phyloP scores from a whole-genome alignment of 2,329 filamentous ascomycete species.

The Trichoderma sp. region DNA sequence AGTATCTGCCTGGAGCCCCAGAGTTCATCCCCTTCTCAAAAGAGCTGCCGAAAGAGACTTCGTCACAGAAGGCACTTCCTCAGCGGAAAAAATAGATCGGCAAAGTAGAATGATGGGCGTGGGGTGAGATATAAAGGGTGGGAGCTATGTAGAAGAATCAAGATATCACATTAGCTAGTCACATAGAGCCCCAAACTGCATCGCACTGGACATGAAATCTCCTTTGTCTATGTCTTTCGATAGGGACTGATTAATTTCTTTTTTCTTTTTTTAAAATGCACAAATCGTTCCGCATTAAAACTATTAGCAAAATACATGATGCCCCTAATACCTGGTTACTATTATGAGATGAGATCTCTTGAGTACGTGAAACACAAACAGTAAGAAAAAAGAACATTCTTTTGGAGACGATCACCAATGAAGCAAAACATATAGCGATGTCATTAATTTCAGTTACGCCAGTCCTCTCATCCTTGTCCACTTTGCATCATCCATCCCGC shows the following conservation, averaged over 20 bases:
- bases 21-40: constrained; percentile 88
- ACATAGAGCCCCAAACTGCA: not conserved
- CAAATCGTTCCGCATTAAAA: constrained; percentile 13
- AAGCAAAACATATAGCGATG: constrained; percentile 19
- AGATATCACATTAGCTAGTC: not conserved
- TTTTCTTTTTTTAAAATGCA: not conserved
- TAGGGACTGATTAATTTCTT: not conserved
- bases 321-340: constrained; percentile 13
- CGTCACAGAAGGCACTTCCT: constrained; percentile 36
- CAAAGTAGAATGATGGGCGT: constrained; percentile 26
- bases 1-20: constrained; percentile 86
- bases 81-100: constrained; percentile 38
- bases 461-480: constrained; percentile 17
- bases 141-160: constrained; percentile 2
- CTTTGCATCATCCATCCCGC: constrained; percentile 6
- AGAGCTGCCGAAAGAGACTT: constrained; percentile 73
- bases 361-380: constrained; percentile 13
- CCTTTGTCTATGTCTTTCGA: not conserved
- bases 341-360: constrained; percentile 17
- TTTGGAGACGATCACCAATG: constrained; percentile 22
- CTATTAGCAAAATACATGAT: not conserved
- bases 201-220: not conserved
- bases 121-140: not conserved
- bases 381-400: constrained; percentile 12
- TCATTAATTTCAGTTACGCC: constrained; percentile 23